phyloP scores from a whole-genome alignment of 1,284 basidiomycete genomes.

The Ceraceosorus bombacis region DNA sequence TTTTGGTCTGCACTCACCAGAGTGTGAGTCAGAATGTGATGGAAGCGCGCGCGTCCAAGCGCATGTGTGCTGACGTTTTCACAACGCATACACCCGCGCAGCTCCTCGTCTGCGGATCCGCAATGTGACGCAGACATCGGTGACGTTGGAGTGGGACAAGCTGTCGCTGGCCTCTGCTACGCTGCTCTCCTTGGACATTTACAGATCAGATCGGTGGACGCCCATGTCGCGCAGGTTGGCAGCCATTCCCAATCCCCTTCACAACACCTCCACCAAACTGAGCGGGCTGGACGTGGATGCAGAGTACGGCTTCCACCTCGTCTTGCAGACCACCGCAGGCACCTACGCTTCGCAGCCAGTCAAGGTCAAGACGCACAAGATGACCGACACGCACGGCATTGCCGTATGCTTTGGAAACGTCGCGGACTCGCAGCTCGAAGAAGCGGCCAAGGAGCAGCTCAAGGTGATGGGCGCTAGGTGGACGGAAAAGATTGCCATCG shows the following conservation, averaged over 20 bases:
- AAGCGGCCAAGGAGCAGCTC: constrained; percentile 26
- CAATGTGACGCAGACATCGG: constrained; percentile 45
- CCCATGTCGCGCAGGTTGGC: constrained; percentile 22
- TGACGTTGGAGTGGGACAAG: constrained; percentile 46
- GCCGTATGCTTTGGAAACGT: constrained; percentile 43
- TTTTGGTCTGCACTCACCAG: constrained; percentile 36
- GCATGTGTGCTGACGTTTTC: background rate
- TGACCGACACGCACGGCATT: constrained; percentile 43
- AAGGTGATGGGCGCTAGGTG: constrained; percentile 51
- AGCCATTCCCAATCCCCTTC: constrained; percentile 41
- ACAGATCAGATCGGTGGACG: constrained; percentile 23
- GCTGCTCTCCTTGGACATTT: constrained; percentile 42
- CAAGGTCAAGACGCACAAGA: constrained; percentile 39
- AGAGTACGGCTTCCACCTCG: constrained; percentile 46
- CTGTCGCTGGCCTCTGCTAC: constrained; percentile 36
- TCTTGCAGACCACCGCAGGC: constrained; percentile 44
- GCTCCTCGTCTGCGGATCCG: constrained; percentile 36
- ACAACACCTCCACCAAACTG: constrained; percentile 44
- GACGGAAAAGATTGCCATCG: constrained; percentile 83
- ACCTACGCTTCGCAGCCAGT: constrained; percentile 35
- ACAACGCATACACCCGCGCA: background rate
- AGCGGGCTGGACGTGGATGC: constrained; percentile 42
- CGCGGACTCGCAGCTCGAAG: constrained; percentile 22
- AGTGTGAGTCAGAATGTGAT: constrained; percentile 19
- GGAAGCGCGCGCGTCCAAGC: background rate